These are phyloP conservation scores for Myriosclerotinia duriaeana DNA, from an alignment of 2,329 filamentous ascomycete species.

Conservation along the genomic window DNA sequence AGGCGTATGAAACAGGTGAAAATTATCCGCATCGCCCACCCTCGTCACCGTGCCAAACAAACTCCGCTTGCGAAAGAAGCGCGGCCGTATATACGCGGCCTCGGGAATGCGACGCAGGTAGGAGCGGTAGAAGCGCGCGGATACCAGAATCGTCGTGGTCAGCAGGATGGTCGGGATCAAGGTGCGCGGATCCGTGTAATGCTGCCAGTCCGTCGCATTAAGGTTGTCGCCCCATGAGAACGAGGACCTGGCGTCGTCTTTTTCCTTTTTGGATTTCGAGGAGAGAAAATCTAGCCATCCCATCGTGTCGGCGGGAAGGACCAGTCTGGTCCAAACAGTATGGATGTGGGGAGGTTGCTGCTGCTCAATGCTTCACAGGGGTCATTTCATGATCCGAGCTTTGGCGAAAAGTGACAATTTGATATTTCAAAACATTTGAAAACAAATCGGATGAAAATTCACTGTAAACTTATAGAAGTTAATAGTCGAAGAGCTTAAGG, in stretches of 20 bases:
- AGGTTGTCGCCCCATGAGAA: constrained; percentile 47
- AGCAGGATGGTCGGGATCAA: constrained; percentile 55
- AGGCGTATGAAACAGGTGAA: constrained; percentile 90
- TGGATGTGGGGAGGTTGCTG: constrained; percentile 18
- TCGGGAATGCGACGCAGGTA: constrained; percentile 84
- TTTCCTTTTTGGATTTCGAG: constrained; percentile 37
- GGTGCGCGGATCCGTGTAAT: constrained; percentile 55
- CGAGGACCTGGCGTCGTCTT: constrained; percentile 40
- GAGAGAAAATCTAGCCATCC: constrained; percentile 50
- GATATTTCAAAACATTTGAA: not conserved
- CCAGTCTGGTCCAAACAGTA: too few species aligned
- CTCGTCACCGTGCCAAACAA: constrained; percentile 85
- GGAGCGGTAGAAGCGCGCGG: constrained; percentile 63
- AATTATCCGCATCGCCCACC: constrained; percentile 95
- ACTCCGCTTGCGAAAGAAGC: constrained; percentile 71
- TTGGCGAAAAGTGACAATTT: not conserved
- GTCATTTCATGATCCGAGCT: constrained; percentile 20
- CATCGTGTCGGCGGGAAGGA: constrained; percentile 41
- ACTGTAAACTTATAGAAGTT: not conserved
- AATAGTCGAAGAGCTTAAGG: not conserved
- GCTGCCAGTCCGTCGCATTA: constrained; percentile 53
- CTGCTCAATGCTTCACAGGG: constrained; percentile 8
- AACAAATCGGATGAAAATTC: constrained; percentile 9
- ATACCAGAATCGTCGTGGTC: constrained; percentile 54
- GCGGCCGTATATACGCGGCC: constrained; percentile 70